Evolutionary conservation across 192 early-diverging fungal genomes (phyloP).

Genomic region (Phlyctochytrium planicorne): DNA sequence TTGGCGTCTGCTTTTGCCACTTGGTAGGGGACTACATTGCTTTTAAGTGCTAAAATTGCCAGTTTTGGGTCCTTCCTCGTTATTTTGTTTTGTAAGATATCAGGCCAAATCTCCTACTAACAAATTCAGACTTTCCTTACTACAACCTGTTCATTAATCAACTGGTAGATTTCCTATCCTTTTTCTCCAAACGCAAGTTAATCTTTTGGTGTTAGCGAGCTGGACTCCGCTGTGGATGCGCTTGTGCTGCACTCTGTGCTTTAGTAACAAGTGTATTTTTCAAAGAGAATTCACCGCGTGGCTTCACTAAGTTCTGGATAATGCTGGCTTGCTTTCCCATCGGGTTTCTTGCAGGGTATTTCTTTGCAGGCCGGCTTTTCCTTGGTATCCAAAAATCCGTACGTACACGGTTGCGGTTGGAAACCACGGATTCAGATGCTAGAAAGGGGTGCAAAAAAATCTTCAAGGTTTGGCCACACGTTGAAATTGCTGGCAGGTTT

Average conservation of each 20-base stretch:
- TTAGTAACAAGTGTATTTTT: not conserved
- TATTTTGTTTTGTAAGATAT: not conserved
- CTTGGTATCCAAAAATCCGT: constrained; percentile 1
- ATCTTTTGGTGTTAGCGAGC: not conserved
- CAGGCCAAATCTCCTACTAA: not conserved
- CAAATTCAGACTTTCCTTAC: constrained; percentile 10
- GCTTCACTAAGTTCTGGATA: not conserved
- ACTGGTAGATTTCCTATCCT: constrained; percentile 9
- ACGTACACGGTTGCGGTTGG: not conserved
- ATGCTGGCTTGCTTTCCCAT: not conserved
- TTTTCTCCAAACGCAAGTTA: not conserved
- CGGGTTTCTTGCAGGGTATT: not conserved
- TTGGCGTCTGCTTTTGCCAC: not conserved
- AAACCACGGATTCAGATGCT: no score
- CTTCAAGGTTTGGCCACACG: constrained; percentile 13
- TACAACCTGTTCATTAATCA: constrained; percentile 12
- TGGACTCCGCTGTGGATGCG: not conserved
- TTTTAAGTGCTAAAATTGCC: not conserved
- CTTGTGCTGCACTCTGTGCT: not conserved
- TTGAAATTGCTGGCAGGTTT: constrained; percentile 17
- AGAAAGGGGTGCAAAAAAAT: not conserved
- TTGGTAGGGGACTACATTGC: not conserved
- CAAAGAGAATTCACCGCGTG: not conserved
- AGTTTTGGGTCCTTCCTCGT: not conserved
- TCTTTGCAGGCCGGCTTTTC: not conserved